Conservation (phyloP, 2,329 filamentous ascomycete genomes). For the Microsporum canis region DNA sequence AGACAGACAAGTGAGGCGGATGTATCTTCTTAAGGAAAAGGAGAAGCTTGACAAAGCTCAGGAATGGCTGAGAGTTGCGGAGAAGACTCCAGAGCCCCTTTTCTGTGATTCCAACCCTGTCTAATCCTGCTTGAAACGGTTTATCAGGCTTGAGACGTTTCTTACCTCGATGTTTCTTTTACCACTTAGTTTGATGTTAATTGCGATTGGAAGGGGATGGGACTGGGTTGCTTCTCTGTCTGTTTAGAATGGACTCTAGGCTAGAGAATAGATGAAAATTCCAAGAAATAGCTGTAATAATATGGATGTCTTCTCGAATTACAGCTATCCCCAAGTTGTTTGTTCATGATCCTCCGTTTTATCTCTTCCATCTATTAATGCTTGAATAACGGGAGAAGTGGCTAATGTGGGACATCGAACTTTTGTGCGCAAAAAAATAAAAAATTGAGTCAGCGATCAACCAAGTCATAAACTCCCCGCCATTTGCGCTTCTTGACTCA, state of each 20-base stretch:
- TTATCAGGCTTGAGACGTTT: not conserved
- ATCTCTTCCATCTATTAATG: not conserved
- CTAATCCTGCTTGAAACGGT: not conserved
- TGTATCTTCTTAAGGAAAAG: constrained; percentile 22
- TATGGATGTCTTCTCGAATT: too few species aligned
- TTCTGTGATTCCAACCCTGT: not conserved
- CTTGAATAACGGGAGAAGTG: not conserved
- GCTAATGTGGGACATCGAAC: not conserved
- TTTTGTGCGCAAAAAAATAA: not conserved
- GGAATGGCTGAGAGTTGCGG: constrained; percentile 14
- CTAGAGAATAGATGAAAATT: too few species aligned
- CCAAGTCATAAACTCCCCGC: not conserved
- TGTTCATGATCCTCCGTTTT: not conserved
- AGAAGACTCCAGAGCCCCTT: constrained; percentile 1
- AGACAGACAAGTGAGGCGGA: constrained; percentile 25
- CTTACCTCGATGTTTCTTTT: not conserved
- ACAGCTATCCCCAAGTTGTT: too few species aligned
- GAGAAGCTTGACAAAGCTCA: constrained; percentile 27
- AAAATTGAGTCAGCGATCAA: not conserved
- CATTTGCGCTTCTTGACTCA: constrained; percentile 1
- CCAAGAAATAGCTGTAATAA: too few species aligned
- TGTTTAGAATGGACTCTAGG: too few species aligned
- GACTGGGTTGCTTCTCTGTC: too few species aligned
- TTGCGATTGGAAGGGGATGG: too few species aligned
- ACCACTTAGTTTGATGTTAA: too few species aligned